A percentile compares a stretch with the other conserved stretches of the same genome.
phyloP scores from a whole-genome alignment of 495 filamentous ascomycete species.

The Talaromyces wortmannii region DNA sequence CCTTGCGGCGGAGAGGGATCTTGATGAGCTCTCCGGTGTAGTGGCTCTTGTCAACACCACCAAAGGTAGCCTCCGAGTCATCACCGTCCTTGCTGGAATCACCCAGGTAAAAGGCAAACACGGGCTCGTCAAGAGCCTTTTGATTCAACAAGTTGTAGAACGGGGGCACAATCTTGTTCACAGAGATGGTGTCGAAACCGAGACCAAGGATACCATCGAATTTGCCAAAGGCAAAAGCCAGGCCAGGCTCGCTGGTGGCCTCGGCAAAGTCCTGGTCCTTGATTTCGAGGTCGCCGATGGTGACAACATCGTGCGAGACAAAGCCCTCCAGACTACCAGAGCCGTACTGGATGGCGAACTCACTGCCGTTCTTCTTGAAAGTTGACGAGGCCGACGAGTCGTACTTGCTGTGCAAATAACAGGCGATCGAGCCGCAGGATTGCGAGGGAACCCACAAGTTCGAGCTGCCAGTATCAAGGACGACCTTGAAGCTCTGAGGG shows the following conservation, averaged over 20 bases:
- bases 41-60: constrained; percentile 80
- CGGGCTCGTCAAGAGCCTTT: constrained; percentile 78
- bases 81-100: constrained; percentile 65
- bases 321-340: constrained; percentile 94
- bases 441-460: constrained; percentile 97
- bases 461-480: constrained; percentile 97
- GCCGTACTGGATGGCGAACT: constrained; percentile 93
- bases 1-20: constrained; percentile 93
- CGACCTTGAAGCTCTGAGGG: constrained; percentile 93
- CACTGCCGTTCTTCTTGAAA: constrained; percentile 88
- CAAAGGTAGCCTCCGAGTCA: constrained; percentile 84
- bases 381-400: constrained; percentile 84
- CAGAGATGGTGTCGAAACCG: constrained; percentile 90
- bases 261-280: constrained; percentile 92
- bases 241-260: constrained; percentile 86
- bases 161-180: constrained; percentile 88
- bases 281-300: constrained; percentile 83
- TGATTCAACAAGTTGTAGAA: constrained; percentile 96
- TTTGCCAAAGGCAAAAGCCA: constrained; percentile 95
- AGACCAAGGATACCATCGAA: constrained; percentile 98
- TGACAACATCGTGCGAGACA: constrained; percentile 77
- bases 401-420: constrained; percentile 96
- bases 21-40: constrained; percentile 87
- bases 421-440: constrained; percentile 91
- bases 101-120: constrained; percentile 95